These are phyloP conservation scores for Bothriochloa decipiens DNA, from an alignment of 176 grass and related monocot genomes.

Conservation along the genomic window DNA sequence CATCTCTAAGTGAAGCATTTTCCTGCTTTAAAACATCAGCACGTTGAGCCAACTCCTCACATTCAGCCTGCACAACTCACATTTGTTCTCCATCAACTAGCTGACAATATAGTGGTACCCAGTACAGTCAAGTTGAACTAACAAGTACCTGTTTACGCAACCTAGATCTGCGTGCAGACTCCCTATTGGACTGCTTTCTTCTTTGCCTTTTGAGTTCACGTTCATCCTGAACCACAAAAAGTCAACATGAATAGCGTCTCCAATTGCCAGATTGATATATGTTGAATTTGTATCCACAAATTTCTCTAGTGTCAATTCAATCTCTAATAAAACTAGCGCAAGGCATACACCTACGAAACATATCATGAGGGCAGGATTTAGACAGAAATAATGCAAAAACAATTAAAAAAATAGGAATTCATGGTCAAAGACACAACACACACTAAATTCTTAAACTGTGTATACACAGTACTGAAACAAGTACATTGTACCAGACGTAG, in stretches of 20 bases:
- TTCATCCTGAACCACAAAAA: slow-evolving; percentile 75
- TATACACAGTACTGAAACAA: background rate
- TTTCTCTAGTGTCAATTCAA: slow-evolving; percentile 14
- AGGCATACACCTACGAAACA: background rate
- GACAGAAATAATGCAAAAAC: slow-evolving; percentile 6
- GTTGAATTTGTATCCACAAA: slow-evolving; percentile 25
- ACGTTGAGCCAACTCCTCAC: slow-evolving; percentile 86
- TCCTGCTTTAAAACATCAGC: slow-evolving; percentile 93
- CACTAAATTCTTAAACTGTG: background rate
- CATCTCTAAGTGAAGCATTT: slow-evolving; percentile 91
- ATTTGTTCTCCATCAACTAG: slow-evolving; percentile 24
- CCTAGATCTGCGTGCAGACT: slow-evolving; percentile 98
- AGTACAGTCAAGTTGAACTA: slow-evolving; percentile 13
- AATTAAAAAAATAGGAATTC: background rate
- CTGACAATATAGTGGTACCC: slow-evolving; percentile 4
- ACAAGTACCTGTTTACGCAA: slow-evolving; percentile 87
- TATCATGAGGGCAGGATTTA: background rate
- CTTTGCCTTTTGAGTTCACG: slow-evolving; percentile 91
- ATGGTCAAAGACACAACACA: background rate
- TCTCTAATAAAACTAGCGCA: background rate
- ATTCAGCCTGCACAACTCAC: slow-evolving; percentile 81
- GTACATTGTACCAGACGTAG: background rate
- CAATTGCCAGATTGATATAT: slow-evolving; percentile 7
- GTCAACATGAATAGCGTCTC: slow-evolving; percentile 28
- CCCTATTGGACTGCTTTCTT: slow-evolving; percentile 99